A percentile compares a stretch with the other conserved stretches of the same genome.
Evolutionary conservation across 2,329 filamentous ascomycete genomes (phyloP).

Genomic region (Trichophaea hybrida): DNA sequence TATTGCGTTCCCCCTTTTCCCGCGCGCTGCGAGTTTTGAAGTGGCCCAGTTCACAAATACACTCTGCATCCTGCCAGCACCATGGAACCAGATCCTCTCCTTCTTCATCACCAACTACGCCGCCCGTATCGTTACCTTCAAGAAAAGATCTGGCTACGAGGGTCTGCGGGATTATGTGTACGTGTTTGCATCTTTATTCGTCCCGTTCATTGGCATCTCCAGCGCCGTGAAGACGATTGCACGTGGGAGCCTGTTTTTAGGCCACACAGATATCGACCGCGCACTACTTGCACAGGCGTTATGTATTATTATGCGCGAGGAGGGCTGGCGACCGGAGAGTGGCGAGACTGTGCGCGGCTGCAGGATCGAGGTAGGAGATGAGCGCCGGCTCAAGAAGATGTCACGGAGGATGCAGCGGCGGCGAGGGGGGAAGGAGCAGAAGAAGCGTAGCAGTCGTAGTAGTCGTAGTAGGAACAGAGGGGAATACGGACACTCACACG

Average conservation of each 20-base stretch:
- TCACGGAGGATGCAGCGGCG: background rate
- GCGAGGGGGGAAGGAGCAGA: background rate
- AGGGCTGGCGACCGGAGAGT: slow-evolving; percentile 17
- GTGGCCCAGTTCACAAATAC: background rate
- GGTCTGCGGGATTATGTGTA: slow-evolving; percentile 18
- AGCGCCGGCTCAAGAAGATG: slow-evolving; percentile 6
- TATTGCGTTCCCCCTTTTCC: too few relatives aligned
- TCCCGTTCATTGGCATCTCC: slow-evolving; percentile 20
- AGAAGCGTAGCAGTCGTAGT: background rate
- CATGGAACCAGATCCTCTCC: slow-evolving; percentile 19
- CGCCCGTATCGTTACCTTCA: slow-evolving; percentile 21
- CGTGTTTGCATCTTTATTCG: slow-evolving; percentile 14
- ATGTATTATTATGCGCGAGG: slow-evolving; percentile 14
- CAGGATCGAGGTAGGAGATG: slow-evolving; percentile 8
- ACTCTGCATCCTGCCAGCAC: slow-evolving; percentile 13
- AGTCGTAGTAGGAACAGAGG: background rate
- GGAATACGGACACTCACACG: background rate
- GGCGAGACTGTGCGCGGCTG: slow-evolving; percentile 17
- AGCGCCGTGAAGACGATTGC: slow-evolving; percentile 17
- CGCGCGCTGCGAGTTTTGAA: too few relatives aligned
- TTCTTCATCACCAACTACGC: slow-evolving; percentile 23
- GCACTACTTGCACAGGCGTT: slow-evolving; percentile 15
- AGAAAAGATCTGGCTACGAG: slow-evolving; percentile 20
- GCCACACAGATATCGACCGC: slow-evolving; percentile 14
- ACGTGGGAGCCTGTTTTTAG: slow-evolving; percentile 16